Base-by-base conservation (phyloP, 2,329 filamentous ascomycete species). In the Trichoderma atroviride region DNA sequence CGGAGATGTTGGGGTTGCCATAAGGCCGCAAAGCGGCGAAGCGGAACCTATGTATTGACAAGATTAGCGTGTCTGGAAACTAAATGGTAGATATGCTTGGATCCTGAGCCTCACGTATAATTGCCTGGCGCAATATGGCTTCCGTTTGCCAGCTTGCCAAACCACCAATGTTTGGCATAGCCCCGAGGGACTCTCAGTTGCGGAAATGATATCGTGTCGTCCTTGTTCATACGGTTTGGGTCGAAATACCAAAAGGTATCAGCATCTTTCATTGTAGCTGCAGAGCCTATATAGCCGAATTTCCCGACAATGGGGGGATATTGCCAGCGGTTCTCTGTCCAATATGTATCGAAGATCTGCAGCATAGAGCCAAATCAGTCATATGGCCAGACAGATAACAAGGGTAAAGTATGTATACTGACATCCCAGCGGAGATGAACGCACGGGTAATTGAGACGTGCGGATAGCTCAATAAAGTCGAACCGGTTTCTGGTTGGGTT, bases 11-110 rank as follows among this genome's bases (percentile, higher is more conserved):
- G 0, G 79, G 80, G 37, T 82, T 80, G 0, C 81, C 81, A 35
- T 83, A 83, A 1, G 81, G 81, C 40, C 78, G 75, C 19, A 83
- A 72, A 0, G 80, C 80, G 5, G 81, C 81, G 57, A 83, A 80
- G 11, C 81, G 80, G 74, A 83, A 79, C 6, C 80, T 81, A 47
- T 14, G 7, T 19, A n/a, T 24, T 22, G 22, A 3, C 0, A 29
- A 11, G 10, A 33, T 75, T 37, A 76, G 70, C 31, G 29, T 2
- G 19, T 19, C 6, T 24, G 29, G 1, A 5, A 5, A n/a, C 35
- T 16, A 33, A 16, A 5, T 9, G 35, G 7, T 4, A 1, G 14
- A 14, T 35, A 27, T 14, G 16, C 22, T 13, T 55, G 13, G 33
- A 55, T n/a, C 3, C 5, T 5, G 33, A 11, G 14, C 1, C 77